Conservation (phyloP, 2,329 filamentous ascomycete species). For the Pestalotiopsis sp. region DNA sequence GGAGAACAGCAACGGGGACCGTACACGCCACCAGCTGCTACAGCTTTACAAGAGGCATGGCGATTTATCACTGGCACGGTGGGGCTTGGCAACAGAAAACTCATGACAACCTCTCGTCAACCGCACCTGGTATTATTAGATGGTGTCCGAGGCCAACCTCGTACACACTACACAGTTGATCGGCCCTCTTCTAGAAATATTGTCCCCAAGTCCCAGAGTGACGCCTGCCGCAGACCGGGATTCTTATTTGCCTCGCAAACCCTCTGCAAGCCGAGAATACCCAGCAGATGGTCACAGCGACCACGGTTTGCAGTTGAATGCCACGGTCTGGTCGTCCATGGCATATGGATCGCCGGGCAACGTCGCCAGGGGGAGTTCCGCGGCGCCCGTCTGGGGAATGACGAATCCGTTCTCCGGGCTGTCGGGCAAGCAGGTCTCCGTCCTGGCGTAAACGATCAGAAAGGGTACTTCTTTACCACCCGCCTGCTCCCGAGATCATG, state of each 20-base stretch:
- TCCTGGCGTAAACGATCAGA: background rate
- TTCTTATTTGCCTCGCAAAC: background rate
- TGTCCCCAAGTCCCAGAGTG: too few relatives aligned
- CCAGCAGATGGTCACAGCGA: background rate
- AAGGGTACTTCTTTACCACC: background rate
- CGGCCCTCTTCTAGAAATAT: too few relatives aligned
- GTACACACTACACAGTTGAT: too few relatives aligned
- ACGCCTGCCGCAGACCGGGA: too few relatives aligned
- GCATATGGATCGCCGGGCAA: background rate
- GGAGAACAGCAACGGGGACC: too few relatives aligned
- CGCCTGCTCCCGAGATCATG: background rate
- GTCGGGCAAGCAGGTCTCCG: constrained; percentile 13
- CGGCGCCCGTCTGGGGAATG: background rate
- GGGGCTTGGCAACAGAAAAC: too few relatives aligned
- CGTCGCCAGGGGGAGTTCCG: background rate
- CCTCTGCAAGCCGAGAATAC: background rate
- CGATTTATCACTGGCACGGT: too few relatives aligned
- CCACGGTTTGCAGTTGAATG: constrained; percentile 12
- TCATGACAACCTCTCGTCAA: too few relatives aligned
- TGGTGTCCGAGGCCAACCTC: too few relatives aligned
- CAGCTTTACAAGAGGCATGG: too few relatives aligned
- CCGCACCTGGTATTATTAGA: too few relatives aligned
- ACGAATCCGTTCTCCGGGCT: constrained; percentile 6
- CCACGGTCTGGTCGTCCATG: constrained; percentile 14
- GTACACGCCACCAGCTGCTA: too few relatives aligned